Base-by-base conservation (phyloP, 441 rosid genomes). In the Gossypium trilobum region DNA sequence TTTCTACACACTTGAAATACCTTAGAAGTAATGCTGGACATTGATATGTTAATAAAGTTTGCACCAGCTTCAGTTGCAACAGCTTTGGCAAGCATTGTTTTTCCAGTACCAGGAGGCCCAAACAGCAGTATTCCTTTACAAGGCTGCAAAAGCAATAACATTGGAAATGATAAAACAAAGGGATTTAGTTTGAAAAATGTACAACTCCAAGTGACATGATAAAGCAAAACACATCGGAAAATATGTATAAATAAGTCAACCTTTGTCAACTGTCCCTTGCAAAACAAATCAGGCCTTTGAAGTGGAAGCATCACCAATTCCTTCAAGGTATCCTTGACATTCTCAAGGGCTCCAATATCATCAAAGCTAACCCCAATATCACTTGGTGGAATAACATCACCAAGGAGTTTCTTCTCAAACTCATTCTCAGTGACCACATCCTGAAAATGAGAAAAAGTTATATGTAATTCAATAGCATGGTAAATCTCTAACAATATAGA, bases 71-170 rank as follows among this genome's bases (percentile, higher is more conserved):
- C 98, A 14, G 98, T 95, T 39, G 99, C 98, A 77, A 95, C 98
- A 57, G 99, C 99, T 82, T 95, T 95, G 2, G 99, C 99, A 60
- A 95, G 88, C 99, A 95, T 95, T 59, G 99, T 95, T 84, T 95
- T 95, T 9, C 99, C 99, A 19, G 99, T 95, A 71, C 99, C 99
- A 81, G 99, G 99, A 70, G 99, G 99, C 68, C 99, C 98, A 80
- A 95, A 95, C 59, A 95, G 87, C 80, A 95, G 80, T 65, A 95
- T 95, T 72, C 99, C 81, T 91, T 95, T 75, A 91, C 91, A 77
- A 91, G 27, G 99, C 99, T 95, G 89, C 71, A 25, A 22, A 60
- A 27, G 61, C 72, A 69, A 57, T 13, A 74, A 70, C 48, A 16
- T 63, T 39, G 22, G 36, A n/a, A 58, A 20, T 19, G 58, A 52